Evolutionary conservation across 2,329 filamentous ascomycete genomes (phyloP).

Genomic region (Fusarium tricinctum): DNA sequence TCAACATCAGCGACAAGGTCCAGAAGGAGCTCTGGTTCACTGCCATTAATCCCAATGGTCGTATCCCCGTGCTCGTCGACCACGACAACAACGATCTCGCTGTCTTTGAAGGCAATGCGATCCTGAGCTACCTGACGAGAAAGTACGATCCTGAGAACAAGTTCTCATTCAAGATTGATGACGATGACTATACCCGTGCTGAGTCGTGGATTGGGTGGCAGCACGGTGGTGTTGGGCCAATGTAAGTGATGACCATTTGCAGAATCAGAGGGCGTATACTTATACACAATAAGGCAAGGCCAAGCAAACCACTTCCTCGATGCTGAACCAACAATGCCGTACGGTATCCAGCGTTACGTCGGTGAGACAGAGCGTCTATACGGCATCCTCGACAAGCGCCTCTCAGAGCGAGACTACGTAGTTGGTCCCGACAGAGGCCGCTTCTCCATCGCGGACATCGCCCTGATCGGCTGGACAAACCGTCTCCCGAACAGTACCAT

Average conservation of each 20-base stretch:
- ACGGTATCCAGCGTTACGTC: conserved; percentile 79
- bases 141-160: conserved; percentile 74
- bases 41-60: conserved; percentile 73
- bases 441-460: conserved; percentile 79
- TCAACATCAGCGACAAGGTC: conserved; percentile 73
- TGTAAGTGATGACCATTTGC: conserved; percentile 50
- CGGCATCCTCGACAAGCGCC: conserved; percentile 76
- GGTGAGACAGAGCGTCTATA: conserved; percentile 83
- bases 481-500: conserved; percentile 60
- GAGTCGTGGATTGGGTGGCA: conserved; percentile 75
- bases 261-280: not conserved
- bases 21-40: conserved; percentile 78
- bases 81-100: conserved; percentile 72
- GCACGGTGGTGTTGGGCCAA: conserved; percentile 80
- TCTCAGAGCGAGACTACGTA: conserved; percentile 66
- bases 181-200: conserved; percentile 54
- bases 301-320: conserved; percentile 81
- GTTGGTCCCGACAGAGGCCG: conserved; percentile 68
- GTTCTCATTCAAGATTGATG: conserved; percentile 57
- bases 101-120: conserved; percentile 82
- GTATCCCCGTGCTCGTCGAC: conserved; percentile 76
- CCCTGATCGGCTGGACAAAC: conserved; percentile 78
- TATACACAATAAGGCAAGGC: conserved; percentile 69
- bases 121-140: conserved; percentile 80
- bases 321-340: conserved; percentile 77